Evolutionary conservation across 352 stramenopile species (phyloP), one percentile per base, ranked within the genome.

Genomic region (Pythium folliculosum): DNA sequence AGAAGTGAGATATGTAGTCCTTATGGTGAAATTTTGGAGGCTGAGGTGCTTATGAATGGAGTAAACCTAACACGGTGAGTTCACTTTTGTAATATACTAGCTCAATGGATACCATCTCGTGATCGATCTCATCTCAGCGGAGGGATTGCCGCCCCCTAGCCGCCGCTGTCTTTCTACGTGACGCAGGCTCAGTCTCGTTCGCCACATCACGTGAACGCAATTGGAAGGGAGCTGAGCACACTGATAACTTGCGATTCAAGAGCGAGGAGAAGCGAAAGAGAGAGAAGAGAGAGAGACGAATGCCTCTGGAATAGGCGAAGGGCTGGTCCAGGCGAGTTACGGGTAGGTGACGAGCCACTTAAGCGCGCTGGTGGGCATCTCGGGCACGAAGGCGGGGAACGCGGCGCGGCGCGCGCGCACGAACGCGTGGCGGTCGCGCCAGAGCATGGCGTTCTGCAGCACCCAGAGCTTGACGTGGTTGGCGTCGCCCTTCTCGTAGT

Each of bases 381-480:
- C 14, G 40, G 40, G 40, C 1, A 47, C 17, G 14, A 21, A 47
- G 40, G 13, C 40, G 4, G 40, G 40, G 40, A 47, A 47, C 40
- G 40, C 40, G 40, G 9, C 5, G 40, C 40, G 40, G 40, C 17
- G 40, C 40, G 5, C 17, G 14, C 14, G 40, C 40, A 47, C 40
- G 17, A 47, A 47, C 40, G 13, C 40, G 14, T 21, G 45, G 45
- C 30, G n/a, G n/a, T 51, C 45, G 45, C 19, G n/a, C 49, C 49
- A 55, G 23, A 55, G 49, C 49, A 21, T 12, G 7, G 22, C 22
- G 23, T 55, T 60, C 17, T 32, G 53, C 14, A 48, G 19, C 27
- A 60, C 17, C 53, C 32, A 60, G 32, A 48, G 17, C 32, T 48
- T 23, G 53, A 60, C 22, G 6, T 60, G 32, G 32, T 45, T 14